Evolutionary conservation across 2,329 filamentous ascomycete genomes (phyloP).

Genomic region (Coniosporium tulheliwenetii): DNA sequence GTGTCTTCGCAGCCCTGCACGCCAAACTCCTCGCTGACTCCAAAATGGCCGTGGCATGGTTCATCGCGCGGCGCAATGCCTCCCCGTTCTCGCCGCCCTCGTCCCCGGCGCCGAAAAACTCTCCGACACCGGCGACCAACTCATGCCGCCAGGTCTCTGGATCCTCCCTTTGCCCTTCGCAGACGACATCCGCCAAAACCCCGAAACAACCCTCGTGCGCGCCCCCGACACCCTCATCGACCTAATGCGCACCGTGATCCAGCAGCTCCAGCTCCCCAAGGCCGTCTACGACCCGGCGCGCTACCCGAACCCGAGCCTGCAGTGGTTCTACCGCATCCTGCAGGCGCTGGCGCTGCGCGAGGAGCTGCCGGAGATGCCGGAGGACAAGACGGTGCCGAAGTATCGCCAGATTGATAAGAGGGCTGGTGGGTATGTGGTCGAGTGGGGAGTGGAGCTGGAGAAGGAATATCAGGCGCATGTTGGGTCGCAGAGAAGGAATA

Average conservation of each 20-base stretch:
- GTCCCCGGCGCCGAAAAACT: conserved; percentile 56
- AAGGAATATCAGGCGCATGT: conserved; percentile 33
- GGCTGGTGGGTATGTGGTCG: conserved; percentile 60
- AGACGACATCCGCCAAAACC: conserved; percentile 69
- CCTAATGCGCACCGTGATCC: conserved; percentile 65
- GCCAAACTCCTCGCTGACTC: conserved; percentile 67
- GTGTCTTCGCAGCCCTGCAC: conserved; percentile 83
- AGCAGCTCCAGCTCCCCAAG: conserved; percentile 79
- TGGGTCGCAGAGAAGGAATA: conserved; percentile 16
- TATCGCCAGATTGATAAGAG: conserved; percentile 80
- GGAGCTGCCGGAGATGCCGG: conserved; percentile 57
- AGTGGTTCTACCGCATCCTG: conserved; percentile 94
- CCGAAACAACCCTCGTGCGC: conserved; percentile 40
- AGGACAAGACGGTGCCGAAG: conserved; percentile 72
- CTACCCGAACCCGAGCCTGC: conserved; percentile 72
- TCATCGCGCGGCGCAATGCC: conserved; percentile 66
- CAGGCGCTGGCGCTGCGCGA: conserved; percentile 87
- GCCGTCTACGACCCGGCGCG: conserved; percentile 69
- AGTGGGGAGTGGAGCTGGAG: conserved; percentile 59
- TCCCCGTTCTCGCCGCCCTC: conserved; percentile 63
- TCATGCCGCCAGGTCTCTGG: conserved; percentile 74
- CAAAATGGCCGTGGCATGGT: conserved; percentile 82
- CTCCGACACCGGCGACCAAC: conserved; percentile 49
- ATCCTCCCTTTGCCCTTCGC: conserved; percentile 75
- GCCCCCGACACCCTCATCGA: conserved; percentile 61